These are phyloP conservation scores for Hansenula lynferdii DNA, from an alignment of 1,139 yeast genomes.

Conservation along the genomic window DNA sequence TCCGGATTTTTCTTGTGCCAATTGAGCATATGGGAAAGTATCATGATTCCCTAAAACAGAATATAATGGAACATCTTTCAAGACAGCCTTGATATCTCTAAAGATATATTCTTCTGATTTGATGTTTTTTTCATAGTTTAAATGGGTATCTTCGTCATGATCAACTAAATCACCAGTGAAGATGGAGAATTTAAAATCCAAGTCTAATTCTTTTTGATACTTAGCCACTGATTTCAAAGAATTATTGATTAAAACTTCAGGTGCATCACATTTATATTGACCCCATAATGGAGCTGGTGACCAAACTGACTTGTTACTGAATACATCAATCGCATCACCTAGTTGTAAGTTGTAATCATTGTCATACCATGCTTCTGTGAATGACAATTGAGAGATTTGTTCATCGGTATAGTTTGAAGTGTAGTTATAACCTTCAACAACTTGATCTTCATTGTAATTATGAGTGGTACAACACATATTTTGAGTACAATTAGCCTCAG, in stretches of 20 bases:
- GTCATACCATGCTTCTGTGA: conserved; percentile 33
- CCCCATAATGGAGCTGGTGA: conserved; percentile 60
- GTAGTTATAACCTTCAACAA: conserved; percentile 12
- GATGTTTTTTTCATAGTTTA: conserved; percentile 42
- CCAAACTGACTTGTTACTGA: conserved; percentile 32
- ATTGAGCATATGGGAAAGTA: conserved; percentile 69
- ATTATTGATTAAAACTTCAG: conserved; percentile 52
- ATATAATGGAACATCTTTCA: conserved; percentile 52
- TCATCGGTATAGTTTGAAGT: not conserved
- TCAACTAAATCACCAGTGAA: conserved; percentile 72
- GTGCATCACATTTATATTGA: conserved; percentile 58
- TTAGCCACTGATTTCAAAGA: conserved; percentile 43
- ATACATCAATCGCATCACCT: conserved; percentile 31
- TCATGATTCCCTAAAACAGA: conserved; percentile 72
- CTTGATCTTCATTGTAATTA: conserved; percentile 27
- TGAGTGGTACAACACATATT: conserved; percentile 46
- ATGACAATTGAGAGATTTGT: conserved; percentile 28
- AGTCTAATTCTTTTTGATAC: conserved; percentile 26
- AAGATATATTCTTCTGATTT: conserved; percentile 49
- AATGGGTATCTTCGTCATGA: conserved; percentile 45
- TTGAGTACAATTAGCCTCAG: conserved; percentile 58
- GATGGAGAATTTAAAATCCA: conserved; percentile 51
- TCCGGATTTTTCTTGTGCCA: conserved; percentile 50
- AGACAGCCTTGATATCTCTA: conserved; percentile 48
- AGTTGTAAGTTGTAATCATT: conserved; percentile 31